Base-by-base conservation (phyloP, 2,329 filamentous ascomycete genomes). In the Metarhizium album region DNA sequence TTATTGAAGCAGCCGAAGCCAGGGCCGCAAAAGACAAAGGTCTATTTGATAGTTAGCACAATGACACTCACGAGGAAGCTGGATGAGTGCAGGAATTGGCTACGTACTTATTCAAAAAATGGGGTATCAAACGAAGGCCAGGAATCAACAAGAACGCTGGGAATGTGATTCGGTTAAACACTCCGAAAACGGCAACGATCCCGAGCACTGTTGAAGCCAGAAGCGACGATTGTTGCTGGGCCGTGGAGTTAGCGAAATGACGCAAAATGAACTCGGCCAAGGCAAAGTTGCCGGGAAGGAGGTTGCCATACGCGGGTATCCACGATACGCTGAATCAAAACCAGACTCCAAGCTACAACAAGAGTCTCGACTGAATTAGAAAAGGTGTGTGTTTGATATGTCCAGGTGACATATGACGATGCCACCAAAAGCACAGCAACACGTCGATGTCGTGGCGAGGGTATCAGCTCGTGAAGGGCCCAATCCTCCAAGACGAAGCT, bases 341-440 rank as follows among this genome's bases (percentile, higher is more conserved):
- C 90, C 67, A 98, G 71, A 62, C 87, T 90, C 93, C 93, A 98
- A 49, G 88, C 80, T 48, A 98, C 90, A 47, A 91, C 78, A 59
- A 98, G 74, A 2, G 93, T 97, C 72, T 98, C 93, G 58, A 97
- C 79, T 54, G 91, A 94, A 70, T 98, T 98, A 55, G 91, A 97
- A 67, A 98, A 97, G 13, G 93, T 97, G 69, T 98, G 93, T 18
- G 89, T 93, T 70, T 98, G 93, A 70, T 91, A 95, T 43, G 91
- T 96, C 91, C 93, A 98, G 46, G 93, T 98, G 59, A 96, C 91
- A 70, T 97, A 98, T 24, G 90, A 96, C 27, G 91, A 97, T 45
- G 91, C 90, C 54, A 96, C 86, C 52, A 98, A 76, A 45, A 94
- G 74, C 43, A 94, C 80, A 9, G 90, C 88, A 50, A 85, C 74